Base-by-base conservation (phyloP, 495 filamentous ascomycete genomes). In the Aspergillus biplanus region DNA sequence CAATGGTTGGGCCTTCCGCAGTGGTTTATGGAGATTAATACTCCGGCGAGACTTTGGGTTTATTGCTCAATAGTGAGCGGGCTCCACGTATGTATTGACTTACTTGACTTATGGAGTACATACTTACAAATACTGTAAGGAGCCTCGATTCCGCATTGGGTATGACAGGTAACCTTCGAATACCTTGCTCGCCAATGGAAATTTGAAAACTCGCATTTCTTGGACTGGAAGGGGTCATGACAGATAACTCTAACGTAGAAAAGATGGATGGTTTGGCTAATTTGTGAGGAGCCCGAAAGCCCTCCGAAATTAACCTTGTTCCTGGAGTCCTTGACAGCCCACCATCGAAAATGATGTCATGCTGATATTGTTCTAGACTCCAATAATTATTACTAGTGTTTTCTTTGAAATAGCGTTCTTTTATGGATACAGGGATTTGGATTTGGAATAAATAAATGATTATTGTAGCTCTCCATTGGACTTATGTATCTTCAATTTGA, bases 41-140 rank as follows among this genome's bases (percentile, higher is more conserved):
- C n/a, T 11, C 39, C 39, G n/a, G n/a, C n/a, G n/a, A 11, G 39
- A 44, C 39, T 11, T 15, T 44, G 39, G 39, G 8, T 44, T 44
- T 44, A 44, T 44, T 44, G 39, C 39, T 44, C 39, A 44, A 44
- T 44, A 44, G 39, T 44, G 39, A 44, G 39, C 39, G 39, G 39
- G 13, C 39, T 44, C 11, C 39, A 27, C 21, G 21, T 27, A 27
- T 27, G 21, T 27, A 27, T 27, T 27, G 21, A 27, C 21, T 27
- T 27, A 27, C 21, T 27, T 27, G 21, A 27, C 21, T 27, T 27
- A 27, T 27, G 21, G 21, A 27, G 21, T 27, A 27, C 21, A 27
- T 27, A 27, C 21, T 27, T 27, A 27, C 21, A 2, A 27, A 27
- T 27, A n/a, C n/a, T n/a, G n/a, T n/a, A 27, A 2, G 2, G 21